phyloP scores from a whole-genome alignment of 139 green algal genomes.

The Ettlia oleoabundans region DNA sequence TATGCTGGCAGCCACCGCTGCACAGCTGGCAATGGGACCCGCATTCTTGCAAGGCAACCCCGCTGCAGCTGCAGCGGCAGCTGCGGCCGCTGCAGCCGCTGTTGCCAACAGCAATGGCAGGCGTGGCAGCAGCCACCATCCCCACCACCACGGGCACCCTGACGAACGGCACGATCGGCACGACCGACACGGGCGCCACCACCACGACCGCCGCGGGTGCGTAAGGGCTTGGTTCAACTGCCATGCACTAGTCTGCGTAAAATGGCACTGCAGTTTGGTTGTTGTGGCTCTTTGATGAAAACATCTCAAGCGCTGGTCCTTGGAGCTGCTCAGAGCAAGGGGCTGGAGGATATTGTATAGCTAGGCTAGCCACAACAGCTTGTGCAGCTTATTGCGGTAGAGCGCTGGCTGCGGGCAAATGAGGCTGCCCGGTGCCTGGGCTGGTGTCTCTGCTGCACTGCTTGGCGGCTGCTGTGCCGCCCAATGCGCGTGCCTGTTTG shows the following conservation, averaged over 20 bases:
- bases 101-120: conserved; percentile 1
- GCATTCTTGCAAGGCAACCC: conserved; percentile 50
- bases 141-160: conserved; percentile 33
- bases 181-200: conserved; percentile 4
- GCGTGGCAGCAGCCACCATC: conserved; percentile 14
- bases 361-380: no score
- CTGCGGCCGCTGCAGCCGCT: conserved; percentile 53
- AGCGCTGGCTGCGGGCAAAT: no score
- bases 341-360: no score
- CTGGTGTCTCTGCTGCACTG: no score
- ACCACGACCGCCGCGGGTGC: conserved; percentile 13
- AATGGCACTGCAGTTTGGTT: not conserved
- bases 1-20: conserved; percentile 58
- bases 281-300: not conserved
- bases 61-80: conserved; percentile 57
- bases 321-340: no score
- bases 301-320: no score
- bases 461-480: no score
- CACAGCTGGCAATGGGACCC: conserved; percentile 67
- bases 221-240: not conserved
- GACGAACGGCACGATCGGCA: conserved; percentile 1
- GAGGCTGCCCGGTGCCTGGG: no score
- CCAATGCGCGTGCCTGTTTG: no score
- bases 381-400: no score
- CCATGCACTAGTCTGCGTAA: not conserved